These are phyloP conservation scores for Phascolomyces articulosus DNA, from an alignment of 371 early-diverging fungal species.

Conservation along the genomic window DNA sequence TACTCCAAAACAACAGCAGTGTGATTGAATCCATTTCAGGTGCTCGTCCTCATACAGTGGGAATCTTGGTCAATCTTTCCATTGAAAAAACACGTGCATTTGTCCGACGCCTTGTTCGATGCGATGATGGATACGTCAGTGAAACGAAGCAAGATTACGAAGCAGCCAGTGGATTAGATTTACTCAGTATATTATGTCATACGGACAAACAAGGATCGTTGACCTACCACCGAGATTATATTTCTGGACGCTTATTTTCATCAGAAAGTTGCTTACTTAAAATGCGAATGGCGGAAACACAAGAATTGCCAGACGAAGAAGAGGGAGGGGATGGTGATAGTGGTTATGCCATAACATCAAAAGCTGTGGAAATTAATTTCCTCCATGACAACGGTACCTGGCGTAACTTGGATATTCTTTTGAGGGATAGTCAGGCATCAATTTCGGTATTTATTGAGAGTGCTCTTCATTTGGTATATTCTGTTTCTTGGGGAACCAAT, in stretches of 20 bases:
- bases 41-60: slow-evolving; percentile 13
- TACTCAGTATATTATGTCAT: slow-evolving; percentile 23
- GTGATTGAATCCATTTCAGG: slow-evolving; percentile 17
- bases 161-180: slow-evolving; percentile 18
- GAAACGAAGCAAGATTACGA: slow-evolving; percentile 17
- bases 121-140: background rate
- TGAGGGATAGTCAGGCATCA: slow-evolving; percentile 11
- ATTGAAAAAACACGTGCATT: slow-evolving; percentile 5
- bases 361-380: slow-evolving; percentile 1
- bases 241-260: slow-evolving; percentile 14
- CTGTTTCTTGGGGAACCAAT: slow-evolving; percentile 22
- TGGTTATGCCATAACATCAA: background rate
- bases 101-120: slow-evolving; percentile 3
- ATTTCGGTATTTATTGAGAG: slow-evolving; percentile 18
- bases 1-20: slow-evolving; percentile 20
- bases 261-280: slow-evolving; percentile 16
- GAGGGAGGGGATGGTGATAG: background rate
- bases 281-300: slow-evolving; percentile 11
- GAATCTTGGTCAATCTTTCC: slow-evolving; percentile 14
- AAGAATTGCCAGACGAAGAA: slow-evolving; percentile 1
- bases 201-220: slow-evolving; percentile 16
- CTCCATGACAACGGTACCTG: slow-evolving; percentile 19
- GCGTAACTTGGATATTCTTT: slow-evolving; percentile 22
- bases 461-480: slow-evolving; percentile 24
- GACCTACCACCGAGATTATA: slow-evolving; percentile 17